Evolutionary conservation across 768 basidiomycete species (phyloP), one percentile per base, ranked within the genome.

Genomic region (Leccinum fibrillosum): DNA sequence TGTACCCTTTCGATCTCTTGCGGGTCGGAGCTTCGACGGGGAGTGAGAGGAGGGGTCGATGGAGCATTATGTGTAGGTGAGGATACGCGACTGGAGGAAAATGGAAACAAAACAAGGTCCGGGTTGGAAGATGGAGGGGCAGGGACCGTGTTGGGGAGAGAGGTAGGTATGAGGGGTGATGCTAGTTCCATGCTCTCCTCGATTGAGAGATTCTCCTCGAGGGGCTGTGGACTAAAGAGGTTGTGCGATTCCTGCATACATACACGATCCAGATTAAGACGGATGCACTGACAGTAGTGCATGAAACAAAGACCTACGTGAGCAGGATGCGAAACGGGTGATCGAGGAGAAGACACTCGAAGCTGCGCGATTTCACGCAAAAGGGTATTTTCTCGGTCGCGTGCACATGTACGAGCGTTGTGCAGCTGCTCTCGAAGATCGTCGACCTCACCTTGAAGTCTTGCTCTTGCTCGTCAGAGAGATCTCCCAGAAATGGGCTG

Each of bases 131-230:
- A 25, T 11, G 37, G 26, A 13, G 23, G 47, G 1, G 15, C 25
- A 1, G 72, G 53, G 19, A 66, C 19, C 11, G 15, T 54, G 3
- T 52, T 35, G 5, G 67, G 56, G 17, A 69, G 44, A n/a, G 65
- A 59, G 12, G 66, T 76, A 13, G 78, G 78, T 50, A 74, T 53
- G 11, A 83, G 67, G n/a, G 82, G 81, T 6, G 81, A 80, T 4
- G 76, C 81, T 5, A 83, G 76, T 49, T 82, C 81, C 82, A 83
- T 82, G 5, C 77, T 78, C 54, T 75, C 68, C 53, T 80, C 79
- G 8, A 73, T 69, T 32, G 76, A 73, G 15, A 73, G 62, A 11
- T 64, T 63, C 10, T 60, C 69, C 10, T 76, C 78, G 4, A 77
- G 62, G 1, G 72, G 62, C 30, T 67, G 64, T 5, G 61, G 49